Evolutionary conservation across 441 rosid genomes (phyloP).

Genomic region (Mallotus repandus): DNA sequence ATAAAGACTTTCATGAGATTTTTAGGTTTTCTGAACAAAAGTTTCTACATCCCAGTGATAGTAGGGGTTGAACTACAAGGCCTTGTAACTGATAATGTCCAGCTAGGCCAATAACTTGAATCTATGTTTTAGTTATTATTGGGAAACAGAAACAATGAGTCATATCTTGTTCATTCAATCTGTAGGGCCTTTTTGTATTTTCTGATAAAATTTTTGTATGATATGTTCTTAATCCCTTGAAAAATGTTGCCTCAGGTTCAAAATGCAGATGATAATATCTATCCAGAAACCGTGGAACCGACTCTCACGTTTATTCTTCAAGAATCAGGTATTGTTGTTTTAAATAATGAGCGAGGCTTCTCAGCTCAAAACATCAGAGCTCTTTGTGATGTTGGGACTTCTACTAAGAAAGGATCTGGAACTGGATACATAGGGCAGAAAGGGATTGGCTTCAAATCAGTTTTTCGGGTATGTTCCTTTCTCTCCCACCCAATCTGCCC

Average conservation of each 20-base stretch:
- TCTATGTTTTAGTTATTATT: no score
- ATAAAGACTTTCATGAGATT: background rate
- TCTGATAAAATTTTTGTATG: background rate
- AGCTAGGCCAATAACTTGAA: no score
- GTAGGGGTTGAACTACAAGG: background rate
- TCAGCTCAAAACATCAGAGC: conserved; percentile 85
- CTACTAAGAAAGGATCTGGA: conserved; percentile 87
- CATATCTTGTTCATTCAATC: no score
- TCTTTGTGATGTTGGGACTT: conserved; percentile 97
- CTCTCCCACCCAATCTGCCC: background rate
- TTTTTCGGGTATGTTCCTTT: conserved; percentile 74
- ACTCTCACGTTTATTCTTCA: conserved; percentile 87
- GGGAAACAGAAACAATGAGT: no score
- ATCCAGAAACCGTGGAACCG: conserved; percentile 73
- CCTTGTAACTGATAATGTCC: background rate
- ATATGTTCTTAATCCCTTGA: background rate
- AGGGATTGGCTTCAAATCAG: conserved; percentile 99
- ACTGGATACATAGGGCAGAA: conserved; percentile 96
- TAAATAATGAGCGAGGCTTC: conserved; percentile 95
- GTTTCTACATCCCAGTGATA: background rate
- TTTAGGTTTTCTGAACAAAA: background rate
- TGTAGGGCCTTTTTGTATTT: background rate
- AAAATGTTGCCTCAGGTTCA: conserved; percentile 73
- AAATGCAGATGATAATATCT: conserved; percentile 97
- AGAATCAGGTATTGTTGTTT: conserved; percentile 64